Percentiles rank a stretch among this genome's conserved stretches.
Evolutionary conservation across 2,329 filamentous ascomycete species (phyloP).

Genomic region (Hypomyces perniciosus): DNA sequence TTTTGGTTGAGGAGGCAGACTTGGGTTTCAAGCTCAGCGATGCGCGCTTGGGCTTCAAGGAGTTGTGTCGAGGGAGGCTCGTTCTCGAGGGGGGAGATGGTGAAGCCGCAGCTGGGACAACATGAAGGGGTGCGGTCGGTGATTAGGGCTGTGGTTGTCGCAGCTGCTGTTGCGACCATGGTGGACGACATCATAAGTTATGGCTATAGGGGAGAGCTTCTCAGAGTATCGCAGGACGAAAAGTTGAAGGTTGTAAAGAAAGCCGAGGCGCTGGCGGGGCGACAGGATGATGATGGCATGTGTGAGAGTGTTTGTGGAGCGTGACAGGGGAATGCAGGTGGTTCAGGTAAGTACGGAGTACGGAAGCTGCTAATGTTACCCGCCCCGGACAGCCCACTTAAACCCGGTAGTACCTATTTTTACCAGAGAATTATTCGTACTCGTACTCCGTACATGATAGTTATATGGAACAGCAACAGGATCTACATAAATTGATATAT

Average conservation of each 20-base stretch:
- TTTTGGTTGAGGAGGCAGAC: constrained; percentile 65
- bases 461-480: no score
- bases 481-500: no score
- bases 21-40: constrained; percentile 65
- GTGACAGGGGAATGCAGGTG: no score
- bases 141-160: constrained; percentile 19
- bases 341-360: no score
- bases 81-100: constrained; percentile 25
- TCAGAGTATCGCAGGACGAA: background rate
- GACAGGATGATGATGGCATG: no score
- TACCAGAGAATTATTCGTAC: no score
- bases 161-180: constrained; percentile 23
- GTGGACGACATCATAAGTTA: constrained; percentile 20
- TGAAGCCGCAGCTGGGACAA: constrained; percentile 48
- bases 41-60: constrained; percentile 51
- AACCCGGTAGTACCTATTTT: no score
- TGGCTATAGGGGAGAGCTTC: no score
- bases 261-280: background rate
- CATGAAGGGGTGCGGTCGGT: constrained; percentile 26
- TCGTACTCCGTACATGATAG: no score
- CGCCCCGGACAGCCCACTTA: no score
- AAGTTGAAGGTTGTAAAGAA: background rate
- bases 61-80: constrained; percentile 39
- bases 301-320: no score
- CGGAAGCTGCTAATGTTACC: no score